Evolutionary conservation across 768 basidiomycete species (phyloP).

Genomic region (Tephrocybe sp.): DNA sequence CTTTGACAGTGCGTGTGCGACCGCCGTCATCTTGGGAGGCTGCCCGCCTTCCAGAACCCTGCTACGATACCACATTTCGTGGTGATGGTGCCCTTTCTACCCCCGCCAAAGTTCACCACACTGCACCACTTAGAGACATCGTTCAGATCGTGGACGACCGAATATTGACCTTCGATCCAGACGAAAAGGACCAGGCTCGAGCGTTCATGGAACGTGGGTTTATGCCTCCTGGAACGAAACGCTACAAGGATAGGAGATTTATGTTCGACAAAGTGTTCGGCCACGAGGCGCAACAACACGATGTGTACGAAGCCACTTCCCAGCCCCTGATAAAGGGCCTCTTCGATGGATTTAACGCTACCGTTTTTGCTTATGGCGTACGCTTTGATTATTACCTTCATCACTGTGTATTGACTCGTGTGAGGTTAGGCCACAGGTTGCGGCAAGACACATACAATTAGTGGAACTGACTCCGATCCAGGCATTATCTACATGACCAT

Average conservation of each 20-base stretch:
- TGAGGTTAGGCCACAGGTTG: constrained; percentile 92
- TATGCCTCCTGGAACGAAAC: constrained; percentile 82
- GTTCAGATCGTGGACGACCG: constrained; percentile 93
- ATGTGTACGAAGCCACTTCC: constrained; percentile 85
- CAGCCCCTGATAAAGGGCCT: constrained; percentile 83
- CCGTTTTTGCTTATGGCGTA: constrained; percentile 98
- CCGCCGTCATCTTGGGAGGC: constrained; percentile 87
- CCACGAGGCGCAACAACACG: constrained; percentile 76
- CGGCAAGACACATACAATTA: constrained; percentile 99
- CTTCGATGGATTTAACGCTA: constrained; percentile 94
- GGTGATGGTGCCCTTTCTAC: constrained; percentile 86
- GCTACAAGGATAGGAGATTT: constrained; percentile 96
- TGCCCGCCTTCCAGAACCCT: constrained; percentile 76
- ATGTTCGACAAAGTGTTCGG: constrained; percentile 96
- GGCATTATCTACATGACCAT: constrained; percentile 97
- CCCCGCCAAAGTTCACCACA: constrained; percentile 53
- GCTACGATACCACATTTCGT: constrained; percentile 68
- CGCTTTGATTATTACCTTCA: constrained; percentile 12
- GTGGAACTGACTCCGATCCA: constrained; percentile 83
- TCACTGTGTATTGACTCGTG: constrained; percentile 14
- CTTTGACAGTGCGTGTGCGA: constrained; percentile 76
- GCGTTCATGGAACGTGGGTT: constrained; percentile 87
- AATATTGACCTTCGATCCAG: constrained; percentile 94
- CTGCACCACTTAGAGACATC: constrained; percentile 68
- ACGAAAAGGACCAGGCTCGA: constrained; percentile 79